Evolutionary conservation across 176 grass and related monocot genomes (phyloP).

Genomic region (Secale cereale): DNA sequence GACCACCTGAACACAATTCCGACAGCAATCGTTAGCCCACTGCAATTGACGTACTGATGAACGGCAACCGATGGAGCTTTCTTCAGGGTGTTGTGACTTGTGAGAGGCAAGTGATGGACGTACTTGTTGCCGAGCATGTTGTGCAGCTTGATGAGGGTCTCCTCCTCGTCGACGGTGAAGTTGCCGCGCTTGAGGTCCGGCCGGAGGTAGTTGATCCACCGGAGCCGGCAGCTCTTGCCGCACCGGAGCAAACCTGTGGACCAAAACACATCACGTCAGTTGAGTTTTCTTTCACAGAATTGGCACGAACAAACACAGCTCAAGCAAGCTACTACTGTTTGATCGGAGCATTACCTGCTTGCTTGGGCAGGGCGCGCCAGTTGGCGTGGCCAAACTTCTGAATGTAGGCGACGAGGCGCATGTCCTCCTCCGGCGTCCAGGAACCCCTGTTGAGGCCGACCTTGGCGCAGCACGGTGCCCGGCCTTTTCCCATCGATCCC

Average conservation of each 20-base stretch:
- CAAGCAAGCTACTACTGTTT: background rate
- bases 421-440: slow-evolving; percentile 82
- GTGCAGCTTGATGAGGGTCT: slow-evolving; percentile 71
- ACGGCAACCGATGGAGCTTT: too few relatives aligned
- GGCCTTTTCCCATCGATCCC: slow-evolving; percentile 55
- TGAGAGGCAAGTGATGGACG: background rate
- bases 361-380: slow-evolving; percentile 86
- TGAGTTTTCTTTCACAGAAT: background rate
- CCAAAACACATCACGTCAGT: background rate
- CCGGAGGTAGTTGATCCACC: slow-evolving; percentile 97
- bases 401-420: slow-evolving; percentile 71
- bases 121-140: slow-evolving; percentile 85
- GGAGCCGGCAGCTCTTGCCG: slow-evolving; percentile 89
- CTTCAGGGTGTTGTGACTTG: background rate
- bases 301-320: background rate
- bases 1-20: slow-evolving; percentile 56
- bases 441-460: slow-evolving; percentile 88
- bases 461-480: slow-evolving; percentile 90
- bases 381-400: slow-evolving; percentile 73
- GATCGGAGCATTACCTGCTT: slow-evolving; percentile 48
- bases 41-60: slow-evolving; percentile 28
- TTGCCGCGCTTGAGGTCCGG: slow-evolving; percentile 93
- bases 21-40: background rate
- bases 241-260: slow-evolving; percentile 72
- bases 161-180: slow-evolving; percentile 77